Base-by-base conservation (phyloP, 768 basidiomycete genomes). In the Tricholoma matsutake region DNA sequence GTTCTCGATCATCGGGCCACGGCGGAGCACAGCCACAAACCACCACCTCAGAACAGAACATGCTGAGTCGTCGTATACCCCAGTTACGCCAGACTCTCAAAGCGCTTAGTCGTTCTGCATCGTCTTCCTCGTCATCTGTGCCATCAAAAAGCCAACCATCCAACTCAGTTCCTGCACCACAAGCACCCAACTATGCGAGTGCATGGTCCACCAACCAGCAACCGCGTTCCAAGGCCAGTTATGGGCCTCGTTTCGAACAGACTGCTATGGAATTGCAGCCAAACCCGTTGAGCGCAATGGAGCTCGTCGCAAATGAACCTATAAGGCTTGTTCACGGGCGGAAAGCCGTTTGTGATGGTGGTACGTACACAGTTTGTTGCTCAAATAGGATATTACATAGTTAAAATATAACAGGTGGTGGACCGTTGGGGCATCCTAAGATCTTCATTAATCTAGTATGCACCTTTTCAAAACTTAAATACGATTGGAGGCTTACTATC, bases 361-460 rank as follows among this genome's bases (percentile, higher is more conserved):
- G 97, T 98, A 65, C 67, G 92, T 79, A 53, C 1, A 32, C 49
- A 29, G 43, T 20, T 20, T 56, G 56, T 56, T 45, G 6, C 35
- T 52, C 11, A 55, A 16, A 0, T 28, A 35, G 22, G 22, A 4
- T 34, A 9, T 28, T 34, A n/a, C n/a, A n/a, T n/a, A 14, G 39
- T 51, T 54, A 34, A 58, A 22, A 8, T 57, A 16, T 18, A 20
- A 4, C 71, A 98, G 96, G 96, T 75, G 89, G 87, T 71, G 97
- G 96, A 10, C 85, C 97, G 45, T 83, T 99, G 29, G 97, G 97
- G 22, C 97, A 99, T 72, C 97, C 97, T 5, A 96, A 94, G 79
- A 87, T 98, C 62, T 98, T 85, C 70, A 94, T 99, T 73, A 98
- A 98, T 78, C 73, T 99, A 72, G 95, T 94, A 67, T 62, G 91